phyloP scores from a whole-genome alignment of 768 basidiomycete genomes.

The Boletus speciosus region DNA sequence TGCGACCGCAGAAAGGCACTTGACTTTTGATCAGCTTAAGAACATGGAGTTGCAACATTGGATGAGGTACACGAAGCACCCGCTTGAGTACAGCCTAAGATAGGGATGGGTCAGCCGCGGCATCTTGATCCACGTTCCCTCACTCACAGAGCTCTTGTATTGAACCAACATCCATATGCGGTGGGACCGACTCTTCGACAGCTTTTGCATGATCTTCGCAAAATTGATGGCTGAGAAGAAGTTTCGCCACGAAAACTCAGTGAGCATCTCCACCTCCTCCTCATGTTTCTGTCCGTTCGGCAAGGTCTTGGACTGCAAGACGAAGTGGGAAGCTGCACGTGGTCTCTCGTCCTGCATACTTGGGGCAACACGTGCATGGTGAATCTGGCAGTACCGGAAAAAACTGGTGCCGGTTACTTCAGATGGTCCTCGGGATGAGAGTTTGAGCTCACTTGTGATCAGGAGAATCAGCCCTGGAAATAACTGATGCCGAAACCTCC shows the following conservation, averaged over 20 bases:
- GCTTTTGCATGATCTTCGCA: conserved; percentile 95
- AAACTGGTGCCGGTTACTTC: conserved; percentile 54
- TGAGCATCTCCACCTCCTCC: conserved; percentile 89
- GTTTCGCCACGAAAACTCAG: conserved; percentile 96
- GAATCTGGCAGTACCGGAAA: conserved; percentile 87
- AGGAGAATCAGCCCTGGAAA: conserved; percentile 85
- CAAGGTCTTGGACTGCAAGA: conserved; percentile 52
- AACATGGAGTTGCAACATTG: conserved; percentile 89
- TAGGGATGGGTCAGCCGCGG: conserved; percentile 6
- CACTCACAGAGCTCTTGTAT: conserved; percentile 92
- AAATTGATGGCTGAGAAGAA: conserved; percentile 98
- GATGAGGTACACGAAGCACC: conserved; percentile 89
- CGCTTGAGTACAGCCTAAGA: conserved; percentile 90
- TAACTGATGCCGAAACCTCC: conserved; percentile 79
- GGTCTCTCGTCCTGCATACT: conserved; percentile 61
- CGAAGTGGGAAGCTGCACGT: conserved; percentile 55
- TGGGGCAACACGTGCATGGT: conserved; percentile 67
- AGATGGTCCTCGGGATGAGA: neutral
- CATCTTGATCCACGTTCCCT: neutral
- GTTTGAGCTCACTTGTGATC: conserved; percentile 66
- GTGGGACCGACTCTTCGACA: conserved; percentile 92
- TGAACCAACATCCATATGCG: conserved; percentile 95
- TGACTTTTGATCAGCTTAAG: conserved; percentile 98
- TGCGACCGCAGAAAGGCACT: conserved; percentile 95
- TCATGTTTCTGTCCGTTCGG: conserved; percentile 75